Conservation (phyloP, 768 basidiomycete species). For the Leucosporidium scottii region DNA sequence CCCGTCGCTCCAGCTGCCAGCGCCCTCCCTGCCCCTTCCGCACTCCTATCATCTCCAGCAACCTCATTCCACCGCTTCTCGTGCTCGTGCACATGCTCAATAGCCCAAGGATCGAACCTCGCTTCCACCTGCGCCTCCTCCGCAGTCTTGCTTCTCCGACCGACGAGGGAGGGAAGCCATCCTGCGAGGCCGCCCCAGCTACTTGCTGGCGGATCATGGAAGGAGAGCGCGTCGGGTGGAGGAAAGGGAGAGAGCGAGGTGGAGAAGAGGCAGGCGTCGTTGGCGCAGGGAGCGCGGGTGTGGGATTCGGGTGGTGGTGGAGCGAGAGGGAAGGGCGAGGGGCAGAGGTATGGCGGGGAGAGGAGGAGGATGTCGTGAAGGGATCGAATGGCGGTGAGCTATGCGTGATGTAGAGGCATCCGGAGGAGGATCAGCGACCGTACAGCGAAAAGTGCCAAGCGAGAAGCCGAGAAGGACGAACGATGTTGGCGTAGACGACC, state of each 20-base stretch:
- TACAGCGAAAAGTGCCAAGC: not conserved
- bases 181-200: not conserved
- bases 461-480: not conserved
- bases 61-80: slow-evolving; percentile 1
- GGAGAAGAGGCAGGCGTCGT: slow-evolving; percentile 32
- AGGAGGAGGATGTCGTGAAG: slow-evolving; percentile 18
- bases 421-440: not conserved
- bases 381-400: slow-evolving; percentile 14
- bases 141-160: too few species aligned
- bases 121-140: too few species aligned
- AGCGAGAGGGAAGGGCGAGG: slow-evolving; percentile 23
- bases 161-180: too few species aligned
- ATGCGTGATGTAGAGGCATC: too few species aligned
- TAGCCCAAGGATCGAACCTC: slow-evolving; percentile 3
- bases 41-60: not conserved
- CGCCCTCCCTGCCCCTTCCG: too few species aligned
- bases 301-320: slow-evolving; percentile 24
- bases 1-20: too few species aligned
- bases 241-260: slow-evolving; percentile 30
- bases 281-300: slow-evolving; percentile 24
- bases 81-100: not conserved
- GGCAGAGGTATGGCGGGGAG: slow-evolving; percentile 11
- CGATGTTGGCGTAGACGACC: slow-evolving; percentile 15
- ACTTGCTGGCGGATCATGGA: not conserved
- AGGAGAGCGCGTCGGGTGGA: slow-evolving; percentile 5